phyloP scores from a whole-genome alignment of 345 rosid species.

The Pistacia atlantica region DNA sequence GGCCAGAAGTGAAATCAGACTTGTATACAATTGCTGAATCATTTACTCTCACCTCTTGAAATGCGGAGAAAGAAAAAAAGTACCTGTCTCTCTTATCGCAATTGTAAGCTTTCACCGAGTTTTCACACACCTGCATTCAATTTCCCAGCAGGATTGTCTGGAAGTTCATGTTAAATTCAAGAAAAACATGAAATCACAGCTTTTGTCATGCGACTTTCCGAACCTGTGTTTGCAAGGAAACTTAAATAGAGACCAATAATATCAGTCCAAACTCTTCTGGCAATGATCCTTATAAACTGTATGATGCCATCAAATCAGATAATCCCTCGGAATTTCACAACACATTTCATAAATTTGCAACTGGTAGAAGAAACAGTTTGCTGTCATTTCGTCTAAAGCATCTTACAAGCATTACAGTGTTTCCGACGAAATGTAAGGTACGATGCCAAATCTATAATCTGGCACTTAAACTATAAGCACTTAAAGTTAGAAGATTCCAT shows the following conservation, averaged over 20 bases:
- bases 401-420: background rate
- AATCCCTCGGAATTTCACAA: background rate
- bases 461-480: background rate
- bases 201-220: background rate
- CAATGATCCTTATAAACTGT: too few relatives aligned
- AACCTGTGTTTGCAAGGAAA: background rate
- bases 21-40: constrained; percentile 57
- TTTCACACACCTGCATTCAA: too few relatives aligned
- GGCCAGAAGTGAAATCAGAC: constrained; percentile 58
- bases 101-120: background rate
- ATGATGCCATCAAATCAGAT: too few relatives aligned
- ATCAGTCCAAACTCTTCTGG: background rate
- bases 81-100: background rate
- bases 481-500: constrained; percentile 19
- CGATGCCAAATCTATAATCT: background rate
- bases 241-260: background rate
- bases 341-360: background rate
- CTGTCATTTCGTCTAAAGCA: background rate
- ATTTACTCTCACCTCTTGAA: constrained; percentile 51
- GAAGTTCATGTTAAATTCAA: background rate
- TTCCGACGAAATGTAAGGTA: background rate
- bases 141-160: background rate
- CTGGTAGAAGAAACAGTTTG: background rate
- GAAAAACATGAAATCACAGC: background rate
- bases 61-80: background rate